Evolutionary conservation across 1,139 yeast genomes (phyloP), one percentile per base, ranked within the genome.

Genomic region (Protomyces inouyei): DNA sequence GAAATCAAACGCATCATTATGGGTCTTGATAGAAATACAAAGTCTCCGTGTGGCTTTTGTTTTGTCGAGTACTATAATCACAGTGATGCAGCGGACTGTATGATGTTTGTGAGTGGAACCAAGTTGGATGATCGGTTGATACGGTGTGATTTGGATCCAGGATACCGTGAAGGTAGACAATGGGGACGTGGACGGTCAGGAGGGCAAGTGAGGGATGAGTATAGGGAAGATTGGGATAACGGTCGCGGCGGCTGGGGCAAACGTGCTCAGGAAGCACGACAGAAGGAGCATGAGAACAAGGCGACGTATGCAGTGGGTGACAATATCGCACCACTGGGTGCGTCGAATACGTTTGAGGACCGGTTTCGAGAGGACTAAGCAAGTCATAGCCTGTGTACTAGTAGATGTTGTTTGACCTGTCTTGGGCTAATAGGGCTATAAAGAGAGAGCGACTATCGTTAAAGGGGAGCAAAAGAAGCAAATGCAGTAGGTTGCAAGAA

Each of bases 1-100:
- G 78, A 82, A 12, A 85, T 92, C 45, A 84, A 84, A 68, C 80
- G 87, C 70, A 88, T 91, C 55, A 85, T 92, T 66, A 92, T 93
- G 98, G 98, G 98, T 0, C 80, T 92, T 60, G 97, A 92, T 73
- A 81, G 97, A 68, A 86, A 86, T 73, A 86, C 87, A 69, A 84
- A 86, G 71, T 90, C 97, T 0, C 98, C 98, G 0, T 91, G 98
- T 73, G 98, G 98, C 38, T 93, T 93, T 76, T 91, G 97, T 73
- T 92, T 92, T 75, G 91, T 92, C 40, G 86, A 89, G 55, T 93
- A 85, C 74, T 81, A 81, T 64, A 76, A 79, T 12, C 85, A 85
- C 64, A 80, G 80, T 56, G 91, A 88, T 60, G 90, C 97, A 0
- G 78, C 90, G 55, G 84, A 87, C 69, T 88, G 97, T 5, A 83